Conservation (phyloP, 2,329 filamentous ascomycete species). For the Sordariomycetes sp. region DNA sequence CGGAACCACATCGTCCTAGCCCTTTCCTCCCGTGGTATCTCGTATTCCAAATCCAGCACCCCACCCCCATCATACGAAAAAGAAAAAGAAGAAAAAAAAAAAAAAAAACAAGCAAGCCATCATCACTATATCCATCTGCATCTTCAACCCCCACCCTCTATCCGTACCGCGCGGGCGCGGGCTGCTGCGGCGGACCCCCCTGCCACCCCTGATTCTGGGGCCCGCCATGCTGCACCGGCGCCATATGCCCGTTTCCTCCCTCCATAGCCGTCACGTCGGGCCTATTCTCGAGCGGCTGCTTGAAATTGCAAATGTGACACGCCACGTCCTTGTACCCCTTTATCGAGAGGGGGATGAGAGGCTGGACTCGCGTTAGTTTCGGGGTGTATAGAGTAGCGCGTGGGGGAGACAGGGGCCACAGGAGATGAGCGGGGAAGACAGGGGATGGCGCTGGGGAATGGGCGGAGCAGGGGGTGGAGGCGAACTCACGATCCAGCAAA, state of each 20-base stretch:
- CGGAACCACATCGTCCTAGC: neutral
- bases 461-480: neutral
- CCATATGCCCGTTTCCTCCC: constrained; percentile 22
- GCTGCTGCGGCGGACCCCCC: constrained; percentile 9
- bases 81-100: neutral
- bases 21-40: neutral
- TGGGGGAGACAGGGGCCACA: neutral
- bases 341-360: constrained; percentile 57
- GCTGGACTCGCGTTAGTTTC: constrained; percentile 23
- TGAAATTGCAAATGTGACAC: constrained; percentile 66
- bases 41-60: neutral
- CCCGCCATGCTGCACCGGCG: constrained; percentile 16
- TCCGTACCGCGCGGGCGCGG: constrained; percentile 8
- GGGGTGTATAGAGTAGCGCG: neutral
- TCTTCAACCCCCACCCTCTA: neutral
- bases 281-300: constrained; percentile 48
- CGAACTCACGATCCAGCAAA: constrained; percentile 57
- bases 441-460: no score
- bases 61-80: neutral
- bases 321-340: constrained; percentile 55
- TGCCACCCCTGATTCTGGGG: constrained; percentile 19
- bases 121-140: neutral
- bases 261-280: constrained; percentile 41
- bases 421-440: neutral
- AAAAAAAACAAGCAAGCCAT: neutral